A percentile compares a stretch with the other conserved stretches of the same genome.
Evolutionary conservation across 495 filamentous ascomycete genomes (phyloP).

Genomic region (Neurospora sp.): DNA sequence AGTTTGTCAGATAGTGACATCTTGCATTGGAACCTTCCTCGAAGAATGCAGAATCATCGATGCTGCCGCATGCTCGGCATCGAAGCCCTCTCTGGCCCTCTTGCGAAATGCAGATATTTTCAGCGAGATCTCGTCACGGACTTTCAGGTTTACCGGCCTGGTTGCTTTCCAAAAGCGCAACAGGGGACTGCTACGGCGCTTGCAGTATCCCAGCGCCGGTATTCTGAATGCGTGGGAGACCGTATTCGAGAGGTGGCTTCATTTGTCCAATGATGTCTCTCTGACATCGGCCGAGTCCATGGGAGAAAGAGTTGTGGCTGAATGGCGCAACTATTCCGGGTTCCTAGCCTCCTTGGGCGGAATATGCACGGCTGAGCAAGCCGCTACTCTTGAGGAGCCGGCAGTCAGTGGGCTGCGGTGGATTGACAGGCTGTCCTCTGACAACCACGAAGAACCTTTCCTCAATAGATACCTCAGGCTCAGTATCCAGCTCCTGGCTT

Average conservation of each 20-base stretch:
- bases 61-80: conserved; percentile 29
- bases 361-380: conserved; percentile 52
- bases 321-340: conserved; percentile 58
- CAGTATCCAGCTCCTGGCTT: conserved; percentile 52
- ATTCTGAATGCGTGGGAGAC: conserved; percentile 55
- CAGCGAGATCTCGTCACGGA: conserved; percentile 48
- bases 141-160: conserved; percentile 53
- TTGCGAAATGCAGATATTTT: conserved; percentile 52
- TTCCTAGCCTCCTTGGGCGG: conserved; percentile 58
- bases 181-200: conserved; percentile 44
- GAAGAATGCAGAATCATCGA: conserved; percentile 50
- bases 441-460: conserved; percentile 46
- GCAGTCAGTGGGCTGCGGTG: conserved; percentile 46
- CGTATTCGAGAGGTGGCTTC: conserved; percentile 51
- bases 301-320: conserved; percentile 43
- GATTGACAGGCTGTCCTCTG: conserved; percentile 51
- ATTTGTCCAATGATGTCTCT: conserved; percentile 48
- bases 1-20: conserved; percentile 50
- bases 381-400: conserved; percentile 42
- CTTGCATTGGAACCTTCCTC: conserved; percentile 51
- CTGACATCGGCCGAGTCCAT: conserved; percentile 35
- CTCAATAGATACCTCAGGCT: conserved; percentile 50
- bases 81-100: conserved; percentile 39
- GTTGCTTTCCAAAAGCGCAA: conserved; percentile 58
- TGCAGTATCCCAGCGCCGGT: conserved; percentile 48